Conservation (phyloP, 1,139 yeast genomes). For the Yamadazyma diospyri region DNA sequence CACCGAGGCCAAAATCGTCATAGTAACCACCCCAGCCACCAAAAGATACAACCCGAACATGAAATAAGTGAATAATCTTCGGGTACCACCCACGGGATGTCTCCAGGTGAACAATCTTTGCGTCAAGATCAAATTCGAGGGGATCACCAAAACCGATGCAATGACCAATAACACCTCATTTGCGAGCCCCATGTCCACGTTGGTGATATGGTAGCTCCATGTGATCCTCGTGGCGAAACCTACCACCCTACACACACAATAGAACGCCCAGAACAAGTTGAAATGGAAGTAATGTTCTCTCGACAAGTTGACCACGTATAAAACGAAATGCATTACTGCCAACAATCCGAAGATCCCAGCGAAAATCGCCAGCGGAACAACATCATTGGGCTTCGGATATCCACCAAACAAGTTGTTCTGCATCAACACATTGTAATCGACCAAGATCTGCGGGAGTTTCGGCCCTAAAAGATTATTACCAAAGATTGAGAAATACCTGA, state of each 20-base stretch:
- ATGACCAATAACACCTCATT: constrained; percentile 33
- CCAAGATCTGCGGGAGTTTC: constrained; percentile 8
- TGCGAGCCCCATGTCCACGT: constrained; percentile 34
- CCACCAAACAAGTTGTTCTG: constrained; percentile 30
- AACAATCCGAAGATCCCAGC: constrained; percentile 27
- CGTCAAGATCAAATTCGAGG: constrained; percentile 38
- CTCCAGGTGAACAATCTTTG: constrained; percentile 45
- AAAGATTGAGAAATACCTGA: constrained; percentile 9
- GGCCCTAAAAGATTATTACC: constrained; percentile 12
- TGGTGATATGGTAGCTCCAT: constrained; percentile 28
- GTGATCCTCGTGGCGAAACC: constrained; percentile 30
- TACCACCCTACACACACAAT: constrained; percentile 25
- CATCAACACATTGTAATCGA: constrained; percentile 9
- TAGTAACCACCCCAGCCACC: constrained; percentile 27
- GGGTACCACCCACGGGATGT: constrained; percentile 44
- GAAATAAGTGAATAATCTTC: constrained; percentile 31
- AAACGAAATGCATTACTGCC: constrained; percentile 22
- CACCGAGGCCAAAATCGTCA: constrained; percentile 32
- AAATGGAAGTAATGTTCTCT: constrained; percentile 37
- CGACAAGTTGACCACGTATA: constrained; percentile 28
- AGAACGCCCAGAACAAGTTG: constrained; percentile 30
- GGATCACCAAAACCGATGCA: constrained; percentile 31
- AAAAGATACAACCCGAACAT: constrained; percentile 30
- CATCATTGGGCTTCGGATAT: constrained; percentile 28
- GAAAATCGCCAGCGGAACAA: constrained; percentile 31